A percentile compares a stretch with the other conserved stretches of the same genome.
These are phyloP conservation scores for Exsudoporus floridanus DNA, from an alignment of 1,284 basidiomycete species.

Conservation along the genomic window DNA sequence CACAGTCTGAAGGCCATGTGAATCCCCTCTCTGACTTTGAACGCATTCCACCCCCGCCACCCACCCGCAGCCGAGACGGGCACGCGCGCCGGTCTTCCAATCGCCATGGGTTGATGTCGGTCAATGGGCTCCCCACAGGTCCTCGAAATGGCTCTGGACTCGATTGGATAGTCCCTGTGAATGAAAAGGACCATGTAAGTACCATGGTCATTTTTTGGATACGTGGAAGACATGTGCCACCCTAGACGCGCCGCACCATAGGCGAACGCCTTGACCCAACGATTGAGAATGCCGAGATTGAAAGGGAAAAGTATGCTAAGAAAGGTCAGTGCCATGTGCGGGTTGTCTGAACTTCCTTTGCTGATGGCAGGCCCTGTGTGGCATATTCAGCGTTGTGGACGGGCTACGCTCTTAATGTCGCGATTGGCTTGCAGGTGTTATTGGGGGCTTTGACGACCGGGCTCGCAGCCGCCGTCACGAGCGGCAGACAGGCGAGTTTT, in stretches of 20 bases:
- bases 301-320: conserved; percentile 42
- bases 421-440: conserved; percentile 57
- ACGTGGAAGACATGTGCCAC: neutral
- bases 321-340: conserved; percentile 33
- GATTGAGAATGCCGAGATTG: conserved; percentile 39
- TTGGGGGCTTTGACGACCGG: conserved; percentile 69
- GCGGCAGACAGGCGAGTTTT: conserved; percentile 37
- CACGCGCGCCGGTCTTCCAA: conserved; percentile 10
- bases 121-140: neutral
- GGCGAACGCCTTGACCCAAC: conserved; percentile 48
- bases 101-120: conserved; percentile 2
- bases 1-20: conserved; percentile 5
- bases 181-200: conserved; percentile 23
- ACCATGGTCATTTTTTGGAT: neutral
- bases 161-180: conserved; percentile 32
- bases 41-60: neutral
- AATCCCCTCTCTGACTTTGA: conserved; percentile 17
- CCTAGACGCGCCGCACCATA: conserved; percentile 35
- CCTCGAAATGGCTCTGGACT: conserved; percentile 13
- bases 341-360: neutral
- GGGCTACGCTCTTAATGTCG: conserved; percentile 52
- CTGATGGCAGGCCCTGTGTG: conserved; percentile 5
- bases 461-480: conserved; percentile 49
- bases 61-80: conserved; percentile 18
- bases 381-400: conserved; percentile 43